Evolutionary conservation across 2,329 filamentous ascomycete genomes (phyloP), one percentile per base, ranked within the genome.

Genomic region (Remersonia thermophila): DNA sequence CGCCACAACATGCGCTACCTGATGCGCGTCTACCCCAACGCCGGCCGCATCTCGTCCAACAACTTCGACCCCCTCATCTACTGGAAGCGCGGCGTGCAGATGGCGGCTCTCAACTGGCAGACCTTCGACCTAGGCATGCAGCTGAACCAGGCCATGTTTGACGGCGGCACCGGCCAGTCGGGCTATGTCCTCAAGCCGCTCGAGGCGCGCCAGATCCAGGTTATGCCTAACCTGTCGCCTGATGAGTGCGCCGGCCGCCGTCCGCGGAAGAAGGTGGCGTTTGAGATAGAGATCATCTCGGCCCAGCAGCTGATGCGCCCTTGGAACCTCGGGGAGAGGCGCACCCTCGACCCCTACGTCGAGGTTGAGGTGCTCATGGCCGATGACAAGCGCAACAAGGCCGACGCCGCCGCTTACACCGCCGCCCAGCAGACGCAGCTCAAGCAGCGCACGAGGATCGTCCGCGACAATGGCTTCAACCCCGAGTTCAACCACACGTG

Each of bases 91-190:
- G 91, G 91, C 23, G 91, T 95, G 13, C 91, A 98, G 60, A 96
- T 98, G 89, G 86, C 83, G 11, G 91, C 91, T 0, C 68, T 96
- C 44, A 98, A 98, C 60, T 96, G 91, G 89, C 91, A 98, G 60
- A 96, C 87, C 0, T 95, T 93, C 52, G 91, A 96, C 54, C 69
- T 93, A 13, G 85, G 87, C 31, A 91, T 95, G 73, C 89, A 96
- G 55, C 71, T 96, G 57, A 96, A 96, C 55, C 83, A 91, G 48
- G 91, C 91, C 52, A 96, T 98, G 91, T 98, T 95, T 55, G 82
- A 86, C 32, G 83, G 84, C 39, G 84, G 85, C 30, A 79, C 73
- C 10, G 91, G 95, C 59, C 75, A 77, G 38, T 83, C 83, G 3
- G 91, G 91, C 30, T 98, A 96, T 51, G 86, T 96, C 11, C 71